Evolutionary conservation across 768 basidiomycete genomes (phyloP), one percentile per base, ranked within the genome.

Genomic region (Chalciporus piperatus): DNA sequence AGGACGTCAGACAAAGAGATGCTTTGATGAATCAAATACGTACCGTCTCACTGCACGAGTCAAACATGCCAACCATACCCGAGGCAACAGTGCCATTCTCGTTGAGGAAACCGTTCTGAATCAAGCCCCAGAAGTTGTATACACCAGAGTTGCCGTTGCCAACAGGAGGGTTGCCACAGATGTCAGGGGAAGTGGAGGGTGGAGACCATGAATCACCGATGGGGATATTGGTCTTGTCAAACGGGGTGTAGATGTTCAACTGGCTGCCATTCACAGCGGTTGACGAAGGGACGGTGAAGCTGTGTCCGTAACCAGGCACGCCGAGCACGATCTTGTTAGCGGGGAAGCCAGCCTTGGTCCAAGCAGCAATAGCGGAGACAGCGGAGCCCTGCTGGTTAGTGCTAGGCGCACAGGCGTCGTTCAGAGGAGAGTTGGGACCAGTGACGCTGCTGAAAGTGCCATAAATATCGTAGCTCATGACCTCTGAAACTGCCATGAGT

Each of bases 361-460:
- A 97, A 3, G 81, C 78, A 9, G 73, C 64, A 40, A 98, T 78
- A 4, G 89, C 84, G 7, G 84, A 83, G 20, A 77, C 75, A 10
- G 89, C 94, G 45, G 92, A 95, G 4, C 92, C 92, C 38, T 73
- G 70, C 51, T 83, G 85, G 50, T 82, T 71, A 9, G 67, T 68
- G 1, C 75, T 58, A 35, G 83, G 69, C 0, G 83, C 81, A 65
- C 95, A 97, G 0, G 79, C 75, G 69, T 96, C 86, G 52, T 84
- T 74, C 33, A 97, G 75, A 6, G 95, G 93, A 2, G 94, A 84
- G 67, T 91, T 92, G 13, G 95, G 83, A 1, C 92, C 92, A 44
- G 80, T 75, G 56, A 83, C 67, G 55, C 72, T 66, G 50, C 76
- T 74, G 64, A 77, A 78, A 20, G 75, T 72, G 16, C 83, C 81